Percentiles rank a stretch among this genome's conserved stretches.
phyloP scores from a whole-genome alignment of 352 stramenopile species.

The Peronospora farinosa region DNA sequence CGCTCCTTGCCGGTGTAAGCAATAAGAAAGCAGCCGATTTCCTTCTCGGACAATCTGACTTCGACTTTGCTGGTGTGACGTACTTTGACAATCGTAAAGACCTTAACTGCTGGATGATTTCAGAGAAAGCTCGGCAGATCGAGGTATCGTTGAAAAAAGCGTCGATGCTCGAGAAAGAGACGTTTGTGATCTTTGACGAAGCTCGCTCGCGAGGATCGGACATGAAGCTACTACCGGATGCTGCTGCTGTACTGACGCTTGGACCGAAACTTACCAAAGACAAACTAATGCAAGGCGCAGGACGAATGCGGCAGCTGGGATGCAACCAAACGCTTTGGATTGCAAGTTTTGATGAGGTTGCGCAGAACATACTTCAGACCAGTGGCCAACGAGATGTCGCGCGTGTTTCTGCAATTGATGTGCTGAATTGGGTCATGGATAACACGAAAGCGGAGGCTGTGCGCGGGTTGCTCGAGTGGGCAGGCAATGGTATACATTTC shows the following conservation, averaged over 20 bases:
- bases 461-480: slow-evolving; percentile 70
- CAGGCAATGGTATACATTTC: slow-evolving; percentile 68
- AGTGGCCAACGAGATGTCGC: slow-evolving; percentile 4
- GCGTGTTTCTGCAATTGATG: slow-evolving; percentile 29
- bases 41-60: slow-evolving; percentile 28
- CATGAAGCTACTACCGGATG: slow-evolving; percentile 75
- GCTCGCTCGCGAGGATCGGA: slow-evolving; percentile 81
- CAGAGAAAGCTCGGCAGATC: slow-evolving; percentile 47
- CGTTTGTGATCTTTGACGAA: slow-evolving; percentile 90
- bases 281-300: slow-evolving; percentile 90
- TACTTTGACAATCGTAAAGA: slow-evolving; percentile 66
- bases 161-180: slow-evolving; percentile 64
- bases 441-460: slow-evolving; percentile 73
- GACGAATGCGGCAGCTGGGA: slow-evolving; percentile 77
- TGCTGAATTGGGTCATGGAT: slow-evolving; percentile 84
- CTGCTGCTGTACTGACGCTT: slow-evolving; percentile 75
- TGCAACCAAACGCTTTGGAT: slow-evolving; percentile 64
- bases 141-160: slow-evolving; percentile 51
- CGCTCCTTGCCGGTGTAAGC: slow-evolving; percentile 62
- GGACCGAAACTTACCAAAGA: slow-evolving; percentile 86
- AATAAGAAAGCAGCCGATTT: slow-evolving; percentile 47
- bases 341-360: slow-evolving; percentile 61
- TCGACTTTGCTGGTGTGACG: slow-evolving; percentile 54
- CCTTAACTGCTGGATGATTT: slow-evolving; percentile 69
- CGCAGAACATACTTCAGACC: slow-evolving; percentile 33